phyloP scores from a whole-genome alignment of 495 filamentous ascomycete species.

The Penicillium bialowiezense region DNA sequence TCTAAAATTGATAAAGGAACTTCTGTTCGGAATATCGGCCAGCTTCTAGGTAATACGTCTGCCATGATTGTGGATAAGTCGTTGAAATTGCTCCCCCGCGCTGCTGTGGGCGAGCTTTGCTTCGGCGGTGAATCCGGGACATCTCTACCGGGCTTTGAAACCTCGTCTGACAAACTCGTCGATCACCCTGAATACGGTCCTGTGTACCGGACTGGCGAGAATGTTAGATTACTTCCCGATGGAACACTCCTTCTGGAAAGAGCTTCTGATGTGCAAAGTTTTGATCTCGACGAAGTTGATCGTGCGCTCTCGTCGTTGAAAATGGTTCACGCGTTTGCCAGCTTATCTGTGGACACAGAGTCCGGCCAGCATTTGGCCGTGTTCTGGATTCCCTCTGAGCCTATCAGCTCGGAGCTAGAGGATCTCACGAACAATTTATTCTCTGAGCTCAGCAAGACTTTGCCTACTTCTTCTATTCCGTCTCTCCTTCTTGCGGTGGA shows the following conservation, averaged over 20 bases:
- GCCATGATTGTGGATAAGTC: conserved; percentile 57
- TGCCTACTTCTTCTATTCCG: conserved; percentile 71
- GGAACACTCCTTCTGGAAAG: conserved; percentile 61
- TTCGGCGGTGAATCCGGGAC: conserved; percentile 74
- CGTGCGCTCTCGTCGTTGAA: conserved; percentile 43
- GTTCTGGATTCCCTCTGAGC: conserved; percentile 51
- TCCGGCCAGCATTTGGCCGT: conserved; percentile 48
- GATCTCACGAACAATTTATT: conserved; percentile 37
- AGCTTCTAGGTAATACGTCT: conserved; percentile 66
- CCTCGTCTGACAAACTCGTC: conserved; percentile 58
- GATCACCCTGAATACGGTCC: conserved; percentile 62
- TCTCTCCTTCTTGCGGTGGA: conserved; percentile 64
- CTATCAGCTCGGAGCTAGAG: conserved; percentile 7
- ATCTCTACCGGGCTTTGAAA: conserved; percentile 35
- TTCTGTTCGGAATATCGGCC: conserved; percentile 58
- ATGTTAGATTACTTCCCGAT: conserved; percentile 68
- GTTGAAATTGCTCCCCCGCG: conserved; percentile 52
- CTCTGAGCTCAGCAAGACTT: conserved; percentile 29
- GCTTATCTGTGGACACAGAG: conserved; percentile 40
- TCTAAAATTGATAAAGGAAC: conserved; percentile 43
- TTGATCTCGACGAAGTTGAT: conserved; percentile 68
- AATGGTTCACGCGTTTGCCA: conserved; percentile 50
- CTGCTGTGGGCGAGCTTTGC: conserved; percentile 74
- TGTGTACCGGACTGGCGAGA: conserved; percentile 69
- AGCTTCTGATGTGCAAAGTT: conserved; percentile 59